phyloP scores from a whole-genome alignment of 2,329 filamentous ascomycete genomes.

The Colletotrichum sp. region DNA sequence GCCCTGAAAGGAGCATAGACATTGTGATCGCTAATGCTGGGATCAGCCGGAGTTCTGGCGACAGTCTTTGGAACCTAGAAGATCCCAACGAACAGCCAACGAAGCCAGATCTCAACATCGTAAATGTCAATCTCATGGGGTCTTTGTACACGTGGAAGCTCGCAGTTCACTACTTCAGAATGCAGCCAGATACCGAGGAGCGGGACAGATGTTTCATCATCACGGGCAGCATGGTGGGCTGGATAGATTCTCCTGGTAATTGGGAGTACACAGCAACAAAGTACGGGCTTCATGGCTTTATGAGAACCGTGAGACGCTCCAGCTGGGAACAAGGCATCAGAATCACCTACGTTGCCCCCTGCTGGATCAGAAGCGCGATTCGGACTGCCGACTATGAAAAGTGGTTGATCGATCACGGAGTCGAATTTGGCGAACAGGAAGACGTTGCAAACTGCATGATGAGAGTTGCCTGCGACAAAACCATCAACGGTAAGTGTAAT shows the following conservation, averaged over 20 bases:
- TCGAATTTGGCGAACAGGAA: slow-evolving; percentile 42
- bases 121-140: slow-evolving; percentile 45
- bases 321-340: slow-evolving; percentile 47
- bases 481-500: slow-evolving; percentile 31
- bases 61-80: slow-evolving; percentile 42
- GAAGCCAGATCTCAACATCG: slow-evolving; percentile 45
- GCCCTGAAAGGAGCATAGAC: slow-evolving; percentile 44
- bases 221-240: slow-evolving; percentile 51
- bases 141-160: slow-evolving; percentile 51
- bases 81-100: slow-evolving; percentile 31
- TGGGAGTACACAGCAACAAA: slow-evolving; percentile 48
- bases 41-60: slow-evolving; percentile 39
- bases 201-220: slow-evolving; percentile 54
- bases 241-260: slow-evolving; percentile 48
- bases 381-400: slow-evolving; percentile 44
- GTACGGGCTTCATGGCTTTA: slow-evolving; percentile 47
- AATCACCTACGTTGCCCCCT: slow-evolving; percentile 51
- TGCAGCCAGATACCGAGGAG: slow-evolving; percentile 38
- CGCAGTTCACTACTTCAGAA: slow-evolving; percentile 50
- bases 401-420: slow-evolving; percentile 40
- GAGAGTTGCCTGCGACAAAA: slow-evolving; percentile 34
- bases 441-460: slow-evolving; percentile 38
- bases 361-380: slow-evolving; percentile 42
- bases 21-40: slow-evolving; percentile 54
- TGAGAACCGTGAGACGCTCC: slow-evolving; percentile 42